phyloP scores from a whole-genome alignment of 1,284 basidiomycete species.

The Puccinia polysora region DNA sequence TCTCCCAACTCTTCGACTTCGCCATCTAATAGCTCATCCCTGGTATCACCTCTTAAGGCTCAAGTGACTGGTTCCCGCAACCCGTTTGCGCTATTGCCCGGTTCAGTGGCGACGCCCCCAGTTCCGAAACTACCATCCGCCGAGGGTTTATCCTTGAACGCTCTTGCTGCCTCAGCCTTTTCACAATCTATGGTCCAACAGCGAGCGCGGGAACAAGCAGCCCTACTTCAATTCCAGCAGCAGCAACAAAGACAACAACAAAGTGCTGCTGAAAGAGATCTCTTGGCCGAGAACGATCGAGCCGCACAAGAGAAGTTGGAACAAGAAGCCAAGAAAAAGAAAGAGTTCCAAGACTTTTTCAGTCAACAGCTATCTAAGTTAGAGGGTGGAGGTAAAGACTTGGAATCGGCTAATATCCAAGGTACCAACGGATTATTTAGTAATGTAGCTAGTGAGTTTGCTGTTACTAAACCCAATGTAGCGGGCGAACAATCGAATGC shows the following conservation, averaged over 20 bases:
- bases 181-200: slow-evolving; percentile 44
- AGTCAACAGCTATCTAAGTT: slow-evolving; percentile 27
- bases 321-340: slow-evolving; percentile 13
- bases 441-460: slow-evolving; percentile 37
- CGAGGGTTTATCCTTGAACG: slow-evolving; percentile 49
- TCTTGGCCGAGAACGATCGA: slow-evolving; percentile 52
- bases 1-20: slow-evolving; percentile 49
- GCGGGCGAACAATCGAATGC: neutral
- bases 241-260: slow-evolving; percentile 32
- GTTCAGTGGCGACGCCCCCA: slow-evolving; percentile 53
- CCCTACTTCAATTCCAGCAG: slow-evolving; percentile 42
- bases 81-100: slow-evolving; percentile 77
- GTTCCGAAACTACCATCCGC: slow-evolving; percentile 37
- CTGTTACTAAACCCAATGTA: slow-evolving; percentile 31
- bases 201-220: slow-evolving; percentile 45
- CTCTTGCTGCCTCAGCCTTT: slow-evolving; percentile 42
- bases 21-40: slow-evolving; percentile 46
- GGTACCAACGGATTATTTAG: slow-evolving; percentile 26
- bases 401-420: neutral
- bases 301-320: slow-evolving; percentile 51
- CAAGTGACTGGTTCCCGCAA: slow-evolving; percentile 92
- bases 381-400: slow-evolving; percentile 25
- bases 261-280: neutral
- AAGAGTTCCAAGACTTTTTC: slow-evolving; percentile 35
- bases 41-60: slow-evolving; percentile 60